Conservation (phyloP, 2,329 filamentous ascomycete genomes). For the Cordyceps cicadae region DNA sequence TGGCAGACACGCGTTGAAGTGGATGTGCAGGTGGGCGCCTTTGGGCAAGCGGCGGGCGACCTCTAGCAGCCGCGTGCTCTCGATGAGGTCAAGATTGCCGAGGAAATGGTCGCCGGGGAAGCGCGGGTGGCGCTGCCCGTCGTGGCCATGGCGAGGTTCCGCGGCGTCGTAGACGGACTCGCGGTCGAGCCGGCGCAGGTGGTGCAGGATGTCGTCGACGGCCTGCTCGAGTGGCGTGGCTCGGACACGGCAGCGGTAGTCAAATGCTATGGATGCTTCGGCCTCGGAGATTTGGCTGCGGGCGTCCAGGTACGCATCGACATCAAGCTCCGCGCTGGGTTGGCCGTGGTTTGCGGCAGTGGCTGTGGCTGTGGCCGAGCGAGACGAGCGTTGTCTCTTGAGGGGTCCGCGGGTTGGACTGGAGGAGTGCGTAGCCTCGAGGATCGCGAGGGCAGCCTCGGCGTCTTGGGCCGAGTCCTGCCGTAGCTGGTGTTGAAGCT, state of each 20-base stretch:
- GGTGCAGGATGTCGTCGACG: constrained; percentile 33
- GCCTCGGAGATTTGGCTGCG: neutral
- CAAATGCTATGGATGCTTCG: constrained; percentile 23
- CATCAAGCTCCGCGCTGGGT: neutral
- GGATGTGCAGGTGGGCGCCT: constrained; percentile 64
- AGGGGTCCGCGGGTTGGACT: neutral
- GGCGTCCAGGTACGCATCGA: neutral
- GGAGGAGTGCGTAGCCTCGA: neutral
- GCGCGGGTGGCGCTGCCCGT: constrained; percentile 35
- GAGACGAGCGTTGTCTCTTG: constrained; percentile 8
- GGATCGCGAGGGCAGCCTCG: neutral
- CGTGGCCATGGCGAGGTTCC: constrained; percentile 26
- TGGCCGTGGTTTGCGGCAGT: neutral
- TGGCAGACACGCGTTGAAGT: constrained; percentile 67
- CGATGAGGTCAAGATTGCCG: constrained; percentile 45
- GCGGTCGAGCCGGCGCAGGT: constrained; percentile 29
- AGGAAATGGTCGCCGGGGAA: constrained; percentile 51
- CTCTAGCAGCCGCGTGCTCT: constrained; percentile 47
- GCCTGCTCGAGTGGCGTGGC: constrained; percentile 27
- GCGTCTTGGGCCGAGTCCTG: neutral
- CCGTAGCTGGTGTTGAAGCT: neutral
- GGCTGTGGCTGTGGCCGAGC: neutral
- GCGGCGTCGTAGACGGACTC: constrained; percentile 28
- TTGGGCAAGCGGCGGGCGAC: constrained; percentile 58
- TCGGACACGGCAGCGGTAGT: constrained; percentile 25